A percentile compares a stretch with the other conserved stretches of the same genome.
Conservation (phyloP, 2,329 filamentous ascomycete species). For the Alternaria incomplexa region DNA sequence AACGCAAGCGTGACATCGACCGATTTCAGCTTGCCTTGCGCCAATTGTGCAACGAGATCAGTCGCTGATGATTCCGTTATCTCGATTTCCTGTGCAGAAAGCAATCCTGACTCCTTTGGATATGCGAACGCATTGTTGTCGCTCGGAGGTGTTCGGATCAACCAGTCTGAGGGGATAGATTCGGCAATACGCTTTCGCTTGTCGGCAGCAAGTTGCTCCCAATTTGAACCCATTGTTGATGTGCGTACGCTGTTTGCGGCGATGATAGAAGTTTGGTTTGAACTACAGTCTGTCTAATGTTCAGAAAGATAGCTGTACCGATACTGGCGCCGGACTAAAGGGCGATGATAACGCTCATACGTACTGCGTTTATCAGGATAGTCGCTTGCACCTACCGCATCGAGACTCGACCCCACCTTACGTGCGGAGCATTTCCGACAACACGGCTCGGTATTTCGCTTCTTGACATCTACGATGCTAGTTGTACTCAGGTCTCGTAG, state of each 20-base stretch:
- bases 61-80: slow-evolving; percentile 35
- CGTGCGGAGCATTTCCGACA: background rate
- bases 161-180: slow-evolving; percentile 35
- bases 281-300: background rate
- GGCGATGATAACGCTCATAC: background rate
- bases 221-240: slow-evolving; percentile 5
- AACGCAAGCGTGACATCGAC: slow-evolving; percentile 58
- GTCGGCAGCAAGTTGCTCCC: slow-evolving; percentile 25
- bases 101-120: slow-evolving; percentile 25
- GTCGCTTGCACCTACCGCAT: background rate
- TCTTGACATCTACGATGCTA: background rate
- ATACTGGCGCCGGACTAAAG: background rate
- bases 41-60: slow-evolving; percentile 23
- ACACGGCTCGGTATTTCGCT: background rate
- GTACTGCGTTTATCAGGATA: background rate
- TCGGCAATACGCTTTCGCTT: slow-evolving; percentile 24
- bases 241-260: background rate
- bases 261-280: background rate
- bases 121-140: slow-evolving; percentile 19
- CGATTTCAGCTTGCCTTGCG: slow-evolving; percentile 18
- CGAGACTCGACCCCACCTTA: background rate
- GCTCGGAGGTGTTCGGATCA: slow-evolving; percentile 9
- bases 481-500: background rate
- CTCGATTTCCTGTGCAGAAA: slow-evolving; percentile 28
- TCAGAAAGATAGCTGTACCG: background rate